These are phyloP conservation scores for Brassica juncea DNA, from an alignment of 345 rosid species.

Conservation along the genomic window DNA sequence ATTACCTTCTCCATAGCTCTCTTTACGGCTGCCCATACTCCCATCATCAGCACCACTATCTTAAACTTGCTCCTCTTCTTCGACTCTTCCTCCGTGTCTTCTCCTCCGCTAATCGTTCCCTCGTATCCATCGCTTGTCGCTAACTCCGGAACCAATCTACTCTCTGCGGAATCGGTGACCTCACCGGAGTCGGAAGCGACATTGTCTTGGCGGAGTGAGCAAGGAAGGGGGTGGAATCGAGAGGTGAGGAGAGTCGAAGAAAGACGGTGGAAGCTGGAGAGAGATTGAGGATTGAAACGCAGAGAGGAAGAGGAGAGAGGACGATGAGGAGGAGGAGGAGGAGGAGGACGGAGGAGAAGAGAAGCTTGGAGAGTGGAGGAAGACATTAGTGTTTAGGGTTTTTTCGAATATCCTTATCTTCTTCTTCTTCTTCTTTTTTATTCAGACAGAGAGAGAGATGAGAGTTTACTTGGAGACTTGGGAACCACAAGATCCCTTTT, in stretches of 20 bases:
- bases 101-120: background rate
- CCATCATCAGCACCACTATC: conserved; percentile 58
- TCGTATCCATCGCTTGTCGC: conserved; percentile 24
- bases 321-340: conserved; percentile 14
- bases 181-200: conserved; percentile 49
- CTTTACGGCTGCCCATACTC: conserved; percentile 60
- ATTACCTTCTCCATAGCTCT: conserved; percentile 50
- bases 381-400: conserved; percentile 61
- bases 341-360: conserved; percentile 54
- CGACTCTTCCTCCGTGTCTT: conserved; percentile 28
- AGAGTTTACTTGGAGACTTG: conserved; percentile 32
- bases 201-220: conserved; percentile 61
- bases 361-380: conserved; percentile 68
- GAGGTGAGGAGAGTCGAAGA: conserved; percentile 30
- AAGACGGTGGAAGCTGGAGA: conserved; percentile 19
- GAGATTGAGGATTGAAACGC: conserved; percentile 34
- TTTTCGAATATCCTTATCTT: conserved; percentile 29
- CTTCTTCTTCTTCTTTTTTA: background rate
- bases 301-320: conserved; percentile 17
- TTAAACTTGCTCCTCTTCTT: conserved; percentile 42
- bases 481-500: conserved; percentile 33
- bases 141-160: conserved; percentile 15
- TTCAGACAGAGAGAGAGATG: background rate
- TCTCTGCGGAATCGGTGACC: conserved; percentile 19
- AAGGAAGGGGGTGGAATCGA: conserved; percentile 40